phyloP scores from a whole-genome alignment of 2,329 filamentous ascomycete genomes.

The Trichoderma aggressivum region DNA sequence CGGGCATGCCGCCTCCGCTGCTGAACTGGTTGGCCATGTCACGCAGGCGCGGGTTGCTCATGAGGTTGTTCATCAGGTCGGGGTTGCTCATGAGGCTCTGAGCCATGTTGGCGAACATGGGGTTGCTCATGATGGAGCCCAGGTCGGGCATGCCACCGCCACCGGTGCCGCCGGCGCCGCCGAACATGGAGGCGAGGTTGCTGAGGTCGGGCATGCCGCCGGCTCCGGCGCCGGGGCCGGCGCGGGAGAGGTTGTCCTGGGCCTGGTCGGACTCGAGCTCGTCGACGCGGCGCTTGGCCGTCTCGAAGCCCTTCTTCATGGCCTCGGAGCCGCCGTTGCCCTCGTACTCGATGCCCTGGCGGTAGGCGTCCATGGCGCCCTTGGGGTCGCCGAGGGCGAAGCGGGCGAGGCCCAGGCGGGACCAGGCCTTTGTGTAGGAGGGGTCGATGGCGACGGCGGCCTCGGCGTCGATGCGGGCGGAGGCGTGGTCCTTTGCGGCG shows the following conservation, averaged over 20 bases:
- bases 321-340: slow-evolving; percentile 91
- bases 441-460: slow-evolving; percentile 84
- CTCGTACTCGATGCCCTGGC: slow-evolving; percentile 88
- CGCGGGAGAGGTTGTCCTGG: slow-evolving; percentile 36
- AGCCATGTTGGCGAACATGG: slow-evolving; percentile 97
- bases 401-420: slow-evolving; percentile 81
- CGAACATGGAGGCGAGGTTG: slow-evolving; percentile 68
- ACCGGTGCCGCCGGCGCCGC: slow-evolving; percentile 60
- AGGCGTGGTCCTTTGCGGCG: slow-evolving; percentile 77
- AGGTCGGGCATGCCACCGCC: slow-evolving; percentile 86
- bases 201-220: slow-evolving; percentile 70
- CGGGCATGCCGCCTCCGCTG: slow-evolving; percentile 80
- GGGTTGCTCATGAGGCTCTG: slow-evolving; percentile 98
- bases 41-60: slow-evolving; percentile 86
- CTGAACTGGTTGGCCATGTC: slow-evolving; percentile 83
- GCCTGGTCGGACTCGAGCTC: slow-evolving; percentile 60
- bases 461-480: slow-evolving; percentile 84
- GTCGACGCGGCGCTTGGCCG: slow-evolving; percentile 80
- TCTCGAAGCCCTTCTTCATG: slow-evolving; percentile 97
- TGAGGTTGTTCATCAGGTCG: slow-evolving; percentile 83
- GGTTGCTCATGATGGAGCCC: slow-evolving; percentile 86
- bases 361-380: slow-evolving; percentile 92
- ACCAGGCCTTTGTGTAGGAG: slow-evolving; percentile 96
- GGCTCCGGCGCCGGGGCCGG: slow-evolving; percentile 48
- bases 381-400: slow-evolving; percentile 89